Base-by-base conservation (phyloP, 2,329 filamentous ascomycete genomes). In the Boeremia lycopersici region DNA sequence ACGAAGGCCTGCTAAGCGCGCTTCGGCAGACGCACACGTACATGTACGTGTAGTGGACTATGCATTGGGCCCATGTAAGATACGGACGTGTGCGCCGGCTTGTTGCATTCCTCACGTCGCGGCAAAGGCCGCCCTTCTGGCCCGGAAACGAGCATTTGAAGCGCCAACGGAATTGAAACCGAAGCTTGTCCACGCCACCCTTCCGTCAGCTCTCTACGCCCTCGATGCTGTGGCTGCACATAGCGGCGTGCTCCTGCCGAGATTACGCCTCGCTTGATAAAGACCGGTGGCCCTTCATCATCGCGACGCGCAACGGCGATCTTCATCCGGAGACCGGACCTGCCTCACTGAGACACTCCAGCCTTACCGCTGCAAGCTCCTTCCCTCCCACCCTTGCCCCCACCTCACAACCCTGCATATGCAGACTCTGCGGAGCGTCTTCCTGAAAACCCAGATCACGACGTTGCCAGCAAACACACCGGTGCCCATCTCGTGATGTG, bases 1-100 rank as follows among this genome's bases (percentile, higher is more conserved):
- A 47, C 8, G 52, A 45, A 44, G 45, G 42, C 46, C 52, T 46
- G 52, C 46, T 55, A 55, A 42, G 52, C 52, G 52, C 52, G 52
- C 52, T 55, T 42, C 41, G 52, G 46, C 46, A 55, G 52, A 55
- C 42, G 52, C 52, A 46, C 46, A 42, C 47, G 52, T 50, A 55
- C 46, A 48, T 49, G 52, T 54, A 48, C 45, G 30, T 55, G 52
- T 55, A 50, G 52, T 50, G 4, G 52, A 49, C 35, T 36, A 40
- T 34, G 45, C 29, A 52, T 45, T 34, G 48, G 41, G 48, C 39
- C 48, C 29, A 11, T 40, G 43, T 40, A 40, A n/a, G 45, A 31
- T 42, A 45, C 33, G 52, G 33, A 23, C 49, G 39, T n/a, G 43
- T 36, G 45, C 52, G 41, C 41, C 52, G 30, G 31, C 28, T 17